These are phyloP conservation scores for Geranium incanum DNA, from an alignment of 441 rosid species.

Conservation along the genomic window DNA sequence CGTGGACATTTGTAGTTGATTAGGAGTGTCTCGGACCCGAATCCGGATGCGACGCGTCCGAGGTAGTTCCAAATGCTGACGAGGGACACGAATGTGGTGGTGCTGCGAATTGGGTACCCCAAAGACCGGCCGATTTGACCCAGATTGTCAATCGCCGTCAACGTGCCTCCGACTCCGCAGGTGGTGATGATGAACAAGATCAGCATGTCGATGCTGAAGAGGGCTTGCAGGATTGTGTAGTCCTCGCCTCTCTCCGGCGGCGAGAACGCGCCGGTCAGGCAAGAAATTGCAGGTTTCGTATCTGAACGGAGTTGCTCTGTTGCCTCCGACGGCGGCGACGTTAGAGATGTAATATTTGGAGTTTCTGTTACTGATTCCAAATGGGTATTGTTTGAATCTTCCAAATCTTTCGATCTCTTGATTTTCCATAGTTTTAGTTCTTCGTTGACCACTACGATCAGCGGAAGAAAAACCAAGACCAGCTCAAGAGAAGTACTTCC, in stretches of 20 bases:
- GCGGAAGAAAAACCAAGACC: constrained; percentile 40
- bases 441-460: constrained; percentile 39
- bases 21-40: too few relatives aligned
- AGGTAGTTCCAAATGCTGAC: too few relatives aligned
- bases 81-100: too few relatives aligned
- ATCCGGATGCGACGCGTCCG: too few relatives aligned
- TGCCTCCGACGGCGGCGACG: neutral
- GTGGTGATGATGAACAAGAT: constrained; percentile 49
- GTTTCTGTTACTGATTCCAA: too few relatives aligned
- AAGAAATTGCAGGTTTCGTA: too few relatives aligned
- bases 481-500: constrained; percentile 40
- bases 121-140: too few relatives aligned
- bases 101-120: too few relatives aligned
- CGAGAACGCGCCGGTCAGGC: too few relatives aligned
- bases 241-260: constrained; percentile 71
- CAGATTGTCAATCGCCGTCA: constrained; percentile 34
- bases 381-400: too few relatives aligned
- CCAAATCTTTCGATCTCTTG: constrained; percentile 11
- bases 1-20: constrained; percentile 48
- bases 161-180: constrained; percentile 59
- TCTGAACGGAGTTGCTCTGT: constrained; percentile 13
- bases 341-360: too few relatives aligned
- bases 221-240: constrained; percentile 65
- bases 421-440: constrained; percentile 37
- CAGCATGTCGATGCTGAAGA: constrained; percentile 67